Evolutionary conservation across 495 filamentous ascomycete species (phyloP).

Genomic region (Aspergillus cavernicola): DNA sequence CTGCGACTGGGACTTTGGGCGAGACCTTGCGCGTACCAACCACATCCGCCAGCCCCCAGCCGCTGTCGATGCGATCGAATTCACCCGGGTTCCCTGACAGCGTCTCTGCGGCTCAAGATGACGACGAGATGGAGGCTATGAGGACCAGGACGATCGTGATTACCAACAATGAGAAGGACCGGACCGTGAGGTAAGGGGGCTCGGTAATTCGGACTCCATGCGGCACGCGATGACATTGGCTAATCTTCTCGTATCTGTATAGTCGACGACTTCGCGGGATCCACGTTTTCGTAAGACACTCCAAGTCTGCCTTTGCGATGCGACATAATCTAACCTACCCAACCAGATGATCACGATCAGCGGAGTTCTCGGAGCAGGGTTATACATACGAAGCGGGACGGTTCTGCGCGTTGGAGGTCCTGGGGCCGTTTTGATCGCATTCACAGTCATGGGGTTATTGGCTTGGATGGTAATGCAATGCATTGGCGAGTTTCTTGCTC

Average conservation of each 20-base stretch:
- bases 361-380: slow-evolving; percentile 43
- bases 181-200: slow-evolving; percentile 19
- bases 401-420: slow-evolving; percentile 41
- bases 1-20: background rate
- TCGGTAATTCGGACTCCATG: background rate
- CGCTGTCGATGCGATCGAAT: slow-evolving; percentile 2
- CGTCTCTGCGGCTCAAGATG: background rate
- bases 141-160: background rate
- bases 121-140: background rate
- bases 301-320: background rate
- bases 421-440: slow-evolving; percentile 40
- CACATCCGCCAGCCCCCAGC: background rate
- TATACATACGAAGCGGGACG: slow-evolving; percentile 44
- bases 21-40: slow-evolving; percentile 3
- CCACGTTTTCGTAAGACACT: slow-evolving; percentile 39
- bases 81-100: background rate
- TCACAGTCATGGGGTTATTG: slow-evolving; percentile 37
- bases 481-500: slow-evolving; percentile 46
- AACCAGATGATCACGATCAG: slow-evolving; percentile 47
- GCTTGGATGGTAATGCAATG: slow-evolving; percentile 45
- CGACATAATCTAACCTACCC: background rate
- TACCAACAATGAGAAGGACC: slow-evolving; percentile 16
- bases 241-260: slow-evolving; percentile 2
- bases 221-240: background rate
- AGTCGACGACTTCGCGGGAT: slow-evolving; percentile 34